Evolutionary conservation across 2,329 filamentous ascomycete species (phyloP), one percentile per base, ranked within the genome.

Genomic region (Penicillium sp.): DNA sequence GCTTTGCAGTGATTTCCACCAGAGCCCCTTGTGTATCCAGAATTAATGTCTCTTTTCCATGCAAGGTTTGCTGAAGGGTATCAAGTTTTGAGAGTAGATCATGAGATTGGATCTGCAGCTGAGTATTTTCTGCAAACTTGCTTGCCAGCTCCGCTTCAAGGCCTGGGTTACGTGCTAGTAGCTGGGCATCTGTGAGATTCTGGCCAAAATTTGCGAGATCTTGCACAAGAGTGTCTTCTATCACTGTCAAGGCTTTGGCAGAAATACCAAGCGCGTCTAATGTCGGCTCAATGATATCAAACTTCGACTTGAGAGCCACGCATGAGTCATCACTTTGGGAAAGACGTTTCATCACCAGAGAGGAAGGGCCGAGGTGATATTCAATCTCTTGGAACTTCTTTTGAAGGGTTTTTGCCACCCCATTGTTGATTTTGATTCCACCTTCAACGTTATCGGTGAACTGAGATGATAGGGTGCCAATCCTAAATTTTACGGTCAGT

Each of bases 71-170:
- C 53, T 11, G 60, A 31, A 54, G 56, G 44, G 14, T 52, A 52
- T 53, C 57, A 7, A 68, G 26, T 13, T 67, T 60, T 4, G 55
- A 52, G 3, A 59, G 63, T 10, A 64, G 39, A 9, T 58, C 51
- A 45, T 75, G 63, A 10, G 73, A 51, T 44, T 62, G 63, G 41
- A 61, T 51, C 43, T 71, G 63, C 10, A 75, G 46, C 22, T 68
- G 58, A 3, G 64, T 52, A 22, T 67, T 65, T 48, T 69, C 68
- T 5, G 59, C 48, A 16, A 60, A 56, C 33, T 65, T 65, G 1
- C 53, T 52, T 10, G 53, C 65, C 22, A 73, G 49, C 22, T 76
- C 70, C 49, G 39, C 45, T 31, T 67, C 61, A 3, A 66, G 43
- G 5, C 33, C 19, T 3, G 61, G 52, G 8, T 63, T 59, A 8